Percentiles rank a stretch among this genome's conserved stretches.
phyloP scores from a whole-genome alignment of 768 basidiomycete genomes.

The Leucocoprinus birnbaumii region DNA sequence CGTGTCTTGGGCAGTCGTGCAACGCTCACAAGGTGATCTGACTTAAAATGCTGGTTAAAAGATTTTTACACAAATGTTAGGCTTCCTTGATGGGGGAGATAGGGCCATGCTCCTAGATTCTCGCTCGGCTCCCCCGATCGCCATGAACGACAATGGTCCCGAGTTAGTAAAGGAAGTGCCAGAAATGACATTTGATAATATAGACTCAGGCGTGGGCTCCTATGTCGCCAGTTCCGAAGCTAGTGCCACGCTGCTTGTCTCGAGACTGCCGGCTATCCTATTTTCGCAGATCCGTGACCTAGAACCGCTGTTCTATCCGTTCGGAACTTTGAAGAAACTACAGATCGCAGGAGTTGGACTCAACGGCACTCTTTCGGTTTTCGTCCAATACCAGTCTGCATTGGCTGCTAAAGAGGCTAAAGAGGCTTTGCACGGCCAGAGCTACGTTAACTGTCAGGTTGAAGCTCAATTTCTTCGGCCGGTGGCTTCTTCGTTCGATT shows the following conservation, averaged over 20 bases:
- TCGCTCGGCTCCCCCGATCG: conserved; percentile 31
- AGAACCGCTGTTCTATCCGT: conserved; percentile 72
- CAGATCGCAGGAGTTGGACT: conserved; percentile 42
- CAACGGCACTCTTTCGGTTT: conserved; percentile 45
- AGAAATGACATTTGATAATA: conserved; percentile 26
- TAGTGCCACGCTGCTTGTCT: conserved; percentile 55
- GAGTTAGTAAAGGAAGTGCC: conserved; percentile 23
- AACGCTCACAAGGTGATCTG: conserved; percentile 70
- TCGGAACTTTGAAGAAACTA: conserved; percentile 64
- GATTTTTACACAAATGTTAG: conserved; percentile 28
- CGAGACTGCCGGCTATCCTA: conserved; percentile 61
- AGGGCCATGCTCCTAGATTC: conserved; percentile 61
- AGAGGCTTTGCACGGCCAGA: conserved; percentile 56
- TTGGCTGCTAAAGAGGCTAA: conserved; percentile 64
- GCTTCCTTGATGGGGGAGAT: conserved; percentile 81
- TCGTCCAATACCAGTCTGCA: conserved; percentile 60
- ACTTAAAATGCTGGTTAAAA: neutral
- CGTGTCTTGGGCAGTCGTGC: conserved; percentile 86
- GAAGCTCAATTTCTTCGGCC: conserved; percentile 30
- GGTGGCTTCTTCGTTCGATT: conserved; percentile 8
- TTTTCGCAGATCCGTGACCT: conserved; percentile 68
- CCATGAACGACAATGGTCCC: conserved; percentile 12
- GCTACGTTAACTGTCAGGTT: conserved; percentile 48
- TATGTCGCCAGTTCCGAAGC: conserved; percentile 34
- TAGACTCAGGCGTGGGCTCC: conserved; percentile 26